phyloP scores from a whole-genome alignment of 1,139 yeast genomes.

The Taphrina deformans region DNA sequence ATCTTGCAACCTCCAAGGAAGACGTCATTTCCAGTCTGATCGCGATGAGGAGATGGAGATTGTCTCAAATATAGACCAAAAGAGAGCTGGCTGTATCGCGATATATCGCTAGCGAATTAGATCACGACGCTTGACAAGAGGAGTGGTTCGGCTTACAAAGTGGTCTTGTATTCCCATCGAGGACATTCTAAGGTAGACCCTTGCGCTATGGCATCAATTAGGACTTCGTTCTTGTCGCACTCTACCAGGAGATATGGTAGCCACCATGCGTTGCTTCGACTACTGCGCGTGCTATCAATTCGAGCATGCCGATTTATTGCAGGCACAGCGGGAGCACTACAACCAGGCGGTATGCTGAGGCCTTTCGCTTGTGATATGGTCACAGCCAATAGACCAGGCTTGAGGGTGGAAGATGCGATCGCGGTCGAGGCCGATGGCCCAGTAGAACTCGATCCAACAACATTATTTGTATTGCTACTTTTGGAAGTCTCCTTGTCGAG shows the following conservation, averaged over 20 bases:
- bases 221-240: constrained; percentile 64
- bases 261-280: constrained; percentile 35
- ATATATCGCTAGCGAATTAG: constrained; percentile 52
- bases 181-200: constrained; percentile 52
- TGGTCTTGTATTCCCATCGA: constrained; percentile 80
- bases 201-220: constrained; percentile 60
- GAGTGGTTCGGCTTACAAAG: constrained; percentile 69
- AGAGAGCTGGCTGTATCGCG: constrained; percentile 31
- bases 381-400: constrained; percentile 71
- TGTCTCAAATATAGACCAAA: constrained; percentile 34
- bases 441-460: background rate
- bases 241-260: constrained; percentile 49
- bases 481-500: constrained; percentile 25
- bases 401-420: constrained; percentile 44
- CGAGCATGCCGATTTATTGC: constrained; percentile 35
- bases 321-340: constrained; percentile 38
- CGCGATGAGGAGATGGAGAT: constrained; percentile 20
- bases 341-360: constrained; percentile 61
- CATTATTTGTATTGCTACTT: background rate
- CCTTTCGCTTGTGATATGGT: constrained; percentile 65
- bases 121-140: constrained; percentile 47
- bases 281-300: constrained; percentile 25
- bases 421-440: background rate
- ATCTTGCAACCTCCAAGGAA: constrained; percentile 47
- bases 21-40: constrained; percentile 42